Conservation (phyloP, 495 filamentous ascomycete genomes). For the Achaetomiella virescens region DNA sequence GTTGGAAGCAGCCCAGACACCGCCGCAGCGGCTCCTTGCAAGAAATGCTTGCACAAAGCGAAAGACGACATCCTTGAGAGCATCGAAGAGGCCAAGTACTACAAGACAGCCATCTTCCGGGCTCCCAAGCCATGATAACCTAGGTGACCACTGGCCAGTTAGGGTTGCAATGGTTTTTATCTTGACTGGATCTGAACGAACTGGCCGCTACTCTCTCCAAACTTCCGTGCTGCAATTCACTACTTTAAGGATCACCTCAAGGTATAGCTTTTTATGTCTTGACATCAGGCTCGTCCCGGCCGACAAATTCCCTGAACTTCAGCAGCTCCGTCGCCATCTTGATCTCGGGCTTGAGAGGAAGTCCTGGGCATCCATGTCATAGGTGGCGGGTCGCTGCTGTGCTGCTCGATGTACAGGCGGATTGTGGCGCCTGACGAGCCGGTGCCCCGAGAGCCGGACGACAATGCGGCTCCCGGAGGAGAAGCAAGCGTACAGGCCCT, state of each 20-base stretch:
- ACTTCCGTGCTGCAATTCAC: no score
- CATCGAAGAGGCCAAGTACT: slow-evolving; percentile 84
- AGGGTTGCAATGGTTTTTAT: not conserved
- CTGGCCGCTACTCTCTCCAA: no score
- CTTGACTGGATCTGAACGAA: not conserved
- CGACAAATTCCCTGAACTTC: slow-evolving; percentile 84
- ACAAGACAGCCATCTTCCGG: slow-evolving; percentile 59
- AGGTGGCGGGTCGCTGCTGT: slow-evolving; percentile 69
- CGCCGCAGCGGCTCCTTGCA: slow-evolving; percentile 50
- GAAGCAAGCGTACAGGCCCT: slow-evolving; percentile 92
- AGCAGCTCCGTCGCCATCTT: slow-evolving; percentile 74
- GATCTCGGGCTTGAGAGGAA: slow-evolving; percentile 88
- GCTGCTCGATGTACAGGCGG: slow-evolving; percentile 91
- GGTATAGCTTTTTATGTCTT: slow-evolving; percentile 63
- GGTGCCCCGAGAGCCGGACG: slow-evolving; percentile 86
- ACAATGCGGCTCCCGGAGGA: slow-evolving; percentile 91
- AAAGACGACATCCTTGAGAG: slow-evolving; percentile 89
- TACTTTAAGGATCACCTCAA: no score
- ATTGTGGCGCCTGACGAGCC: slow-evolving; percentile 94
- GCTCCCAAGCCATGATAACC: not conserved
- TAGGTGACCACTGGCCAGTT: no score
- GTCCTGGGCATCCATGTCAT: slow-evolving; percentile 76
- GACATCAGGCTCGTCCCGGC: slow-evolving; percentile 86
- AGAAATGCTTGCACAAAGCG: slow-evolving; percentile 74
- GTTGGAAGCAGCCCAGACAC: slow-evolving; percentile 13